Evolutionary conservation across 78 protist species (phyloP), one percentile per base, ranked within the genome.

Genomic region (Bigelowiella natans): DNA sequence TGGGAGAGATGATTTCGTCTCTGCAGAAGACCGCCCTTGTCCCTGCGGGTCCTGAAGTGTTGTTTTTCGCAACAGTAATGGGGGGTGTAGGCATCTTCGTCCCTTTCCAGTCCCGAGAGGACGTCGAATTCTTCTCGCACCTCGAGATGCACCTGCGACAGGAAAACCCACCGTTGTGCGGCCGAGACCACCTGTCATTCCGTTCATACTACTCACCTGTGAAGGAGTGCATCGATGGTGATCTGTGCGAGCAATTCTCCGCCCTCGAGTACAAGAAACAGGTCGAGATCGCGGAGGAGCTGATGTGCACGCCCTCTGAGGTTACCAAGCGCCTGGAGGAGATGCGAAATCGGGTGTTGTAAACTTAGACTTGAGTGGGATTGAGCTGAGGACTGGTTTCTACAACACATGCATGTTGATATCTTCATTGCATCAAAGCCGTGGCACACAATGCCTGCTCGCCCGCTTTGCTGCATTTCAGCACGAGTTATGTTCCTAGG

Each of bases 191-290:
- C 90, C 88, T 96, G 38, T 18, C 96, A 37, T 97, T 86, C 92
- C 93, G 97, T 34, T 95, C 97, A 38, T 93, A 88, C 87, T 96
- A 95, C 40, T 88, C 92, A 93, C 98, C 98, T 2, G 95, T 94
- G 73, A 97, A 97, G 94, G 93, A 91, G 82, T 94, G 93, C 1
- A 91, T 96, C 1, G 98, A 97, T 90, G 98, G 98, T 1, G 97
- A 96, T 36, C 94, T 97, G 28, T 96, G 97, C 90, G 98, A 97
- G 92, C 95, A 92, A 90, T 97, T 83, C 38, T 30, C 37, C 7
- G 28, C 91, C 0, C 85, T 97, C 29, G 92, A 88, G 36, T 73
- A 88, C 38, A 3, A 31, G 30, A 93, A 92, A 90, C 96, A 94
- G 91, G 26, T 39, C 30, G 36, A 39, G 1, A 94, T 97, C 36